Conservation (phyloP, 1,284 basidiomycete species). For the Ganoderma resinaceum region DNA sequence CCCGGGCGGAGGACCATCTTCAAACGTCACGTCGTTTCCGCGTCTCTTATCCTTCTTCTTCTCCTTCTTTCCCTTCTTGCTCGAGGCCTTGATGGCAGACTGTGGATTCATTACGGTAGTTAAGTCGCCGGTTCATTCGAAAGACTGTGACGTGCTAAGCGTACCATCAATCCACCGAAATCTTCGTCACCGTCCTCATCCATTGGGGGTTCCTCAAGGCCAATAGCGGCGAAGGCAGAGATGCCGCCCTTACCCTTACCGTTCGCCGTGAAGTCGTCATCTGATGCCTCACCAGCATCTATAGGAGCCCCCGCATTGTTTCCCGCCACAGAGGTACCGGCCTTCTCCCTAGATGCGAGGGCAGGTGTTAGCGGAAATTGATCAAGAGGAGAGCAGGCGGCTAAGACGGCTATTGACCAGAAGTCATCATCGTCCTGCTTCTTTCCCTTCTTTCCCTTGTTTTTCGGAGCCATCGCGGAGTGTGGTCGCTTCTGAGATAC, state of each 20-base stretch:
- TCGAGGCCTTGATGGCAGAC: slow-evolving; percentile 58
- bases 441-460: slow-evolving; percentile 88
- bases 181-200: slow-evolving; percentile 75
- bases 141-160: slow-evolving; percentile 33
- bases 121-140: background rate
- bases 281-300: slow-evolving; percentile 47
- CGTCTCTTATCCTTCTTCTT: slow-evolving; percentile 69
- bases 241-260: slow-evolving; percentile 46
- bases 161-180: slow-evolving; percentile 86
- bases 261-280: slow-evolving; percentile 46
- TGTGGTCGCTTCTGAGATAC: background rate
- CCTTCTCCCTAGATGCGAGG: slow-evolving; percentile 62
- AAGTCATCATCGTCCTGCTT: slow-evolving; percentile 82
- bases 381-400: background rate
- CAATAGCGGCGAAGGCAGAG: slow-evolving; percentile 61
- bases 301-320: slow-evolving; percentile 44
- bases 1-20: slow-evolving; percentile 43
- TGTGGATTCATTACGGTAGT: slow-evolving; percentile 18
- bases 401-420: slow-evolving; percentile 67
- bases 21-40: slow-evolving; percentile 52
- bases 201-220: slow-evolving; percentile 50
- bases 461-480: slow-evolving; percentile 83
- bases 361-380: background rate
- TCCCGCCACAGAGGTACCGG: slow-evolving; percentile 64
- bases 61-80: slow-evolving; percentile 64